A percentile compares a stretch with the other conserved stretches of the same genome.
Conservation (phyloP, 225 moss, liverwort and hornwort species). For the Pseudisothecium myosuroides region DNA sequence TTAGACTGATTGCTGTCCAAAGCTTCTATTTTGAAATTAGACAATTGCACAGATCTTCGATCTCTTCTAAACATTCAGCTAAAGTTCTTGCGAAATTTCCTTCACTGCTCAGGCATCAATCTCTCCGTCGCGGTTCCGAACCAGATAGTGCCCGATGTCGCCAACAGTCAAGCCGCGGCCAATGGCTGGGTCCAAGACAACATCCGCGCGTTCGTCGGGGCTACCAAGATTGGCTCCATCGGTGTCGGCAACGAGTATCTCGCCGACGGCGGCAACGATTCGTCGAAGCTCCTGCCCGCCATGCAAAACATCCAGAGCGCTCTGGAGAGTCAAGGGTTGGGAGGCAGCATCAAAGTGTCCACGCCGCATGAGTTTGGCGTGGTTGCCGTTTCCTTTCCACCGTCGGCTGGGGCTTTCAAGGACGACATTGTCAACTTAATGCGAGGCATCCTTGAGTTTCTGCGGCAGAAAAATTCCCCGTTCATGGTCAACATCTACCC, state of each 20-base stretch:
- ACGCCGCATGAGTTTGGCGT: not conserved
- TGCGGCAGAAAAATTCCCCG: slow-evolving; percentile 19
- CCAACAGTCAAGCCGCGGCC: not conserved
- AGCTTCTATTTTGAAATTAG: too few species aligned
- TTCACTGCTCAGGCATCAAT: not conserved
- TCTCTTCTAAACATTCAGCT: not conserved
- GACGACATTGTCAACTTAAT: not conserved
- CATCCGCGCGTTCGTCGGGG: slow-evolving; percentile 9
- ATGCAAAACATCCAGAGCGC: slow-evolving; percentile 23
- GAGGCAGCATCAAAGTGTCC: slow-evolving; percentile 5
- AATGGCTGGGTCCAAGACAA: slow-evolving; percentile 45
- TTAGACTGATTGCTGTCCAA: too few species aligned
- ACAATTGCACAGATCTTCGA: too few species aligned
- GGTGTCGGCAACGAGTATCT: slow-evolving; percentile 45
- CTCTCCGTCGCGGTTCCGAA: slow-evolving; percentile 1
- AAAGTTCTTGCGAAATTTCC: not conserved
- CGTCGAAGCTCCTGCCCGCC: slow-evolving; percentile 7
- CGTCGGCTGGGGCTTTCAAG: not conserved
- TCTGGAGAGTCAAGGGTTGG: not conserved
- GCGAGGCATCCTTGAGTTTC: slow-evolving; percentile 32
- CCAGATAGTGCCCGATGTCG: not conserved
- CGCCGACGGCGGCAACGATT: not conserved
- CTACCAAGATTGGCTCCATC: slow-evolving; percentile 24
- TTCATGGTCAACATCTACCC: slow-evolving; percentile 74
- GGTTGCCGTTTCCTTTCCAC: not conserved